phyloP scores from a whole-genome alignment of 192 early-diverging fungal genomes.

The Diversispora epigaea region DNA sequence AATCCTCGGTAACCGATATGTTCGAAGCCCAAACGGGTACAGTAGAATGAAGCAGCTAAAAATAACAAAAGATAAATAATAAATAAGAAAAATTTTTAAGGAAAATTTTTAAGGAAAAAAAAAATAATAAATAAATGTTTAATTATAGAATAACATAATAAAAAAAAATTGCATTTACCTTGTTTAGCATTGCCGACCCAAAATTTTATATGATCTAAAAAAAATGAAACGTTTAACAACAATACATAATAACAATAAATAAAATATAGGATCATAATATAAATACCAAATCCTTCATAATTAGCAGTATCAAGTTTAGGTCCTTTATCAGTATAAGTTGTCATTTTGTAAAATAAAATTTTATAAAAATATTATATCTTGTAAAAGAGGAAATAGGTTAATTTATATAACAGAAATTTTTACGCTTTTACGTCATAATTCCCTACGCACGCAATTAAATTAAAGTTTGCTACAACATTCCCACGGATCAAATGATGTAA shows the following conservation, averaged over 20 bases:
- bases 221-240: neutral
- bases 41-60: constrained; percentile 86
- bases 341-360: constrained; percentile 43
- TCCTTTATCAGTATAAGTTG: constrained; percentile 62
- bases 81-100: neutral
- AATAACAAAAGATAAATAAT: neutral
- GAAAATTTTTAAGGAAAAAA: neutral
- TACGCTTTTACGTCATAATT: no score
- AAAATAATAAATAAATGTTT: neutral
- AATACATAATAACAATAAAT: neutral
- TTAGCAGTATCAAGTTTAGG: constrained; percentile 62
- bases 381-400: no score
- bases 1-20: constrained; percentile 92
- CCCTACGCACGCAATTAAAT: no score
- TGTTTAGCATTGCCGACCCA: constrained; percentile 53
- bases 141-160: no score
- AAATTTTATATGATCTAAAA: constrained; percentile 44
- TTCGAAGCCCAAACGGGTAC: constrained; percentile 90
- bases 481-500: no score
- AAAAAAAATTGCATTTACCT: neutral
- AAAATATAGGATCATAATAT: neutral
- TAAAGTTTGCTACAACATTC: no score
- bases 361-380: no score
- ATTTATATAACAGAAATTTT: no score
- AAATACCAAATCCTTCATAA: constrained; percentile 58